Conservation (phyloP, 129 eudicot species). For the Ambrosia trifida region DNA sequence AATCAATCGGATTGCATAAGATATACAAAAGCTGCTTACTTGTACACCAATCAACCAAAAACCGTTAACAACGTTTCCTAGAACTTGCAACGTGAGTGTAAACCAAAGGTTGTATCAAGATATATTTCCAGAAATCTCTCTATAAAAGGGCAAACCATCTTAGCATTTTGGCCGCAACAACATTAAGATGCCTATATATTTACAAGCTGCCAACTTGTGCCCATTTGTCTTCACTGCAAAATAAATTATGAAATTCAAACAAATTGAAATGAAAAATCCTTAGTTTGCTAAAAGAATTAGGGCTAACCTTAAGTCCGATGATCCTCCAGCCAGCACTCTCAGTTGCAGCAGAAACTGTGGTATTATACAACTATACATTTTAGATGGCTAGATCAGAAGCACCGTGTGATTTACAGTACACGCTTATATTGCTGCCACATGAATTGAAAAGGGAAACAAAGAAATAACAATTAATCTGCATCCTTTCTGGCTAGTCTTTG, state of each 20-base stretch:
- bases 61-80: constrained; percentile 1
- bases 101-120: constrained; percentile 23
- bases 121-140: constrained; percentile 7
- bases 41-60: constrained; percentile 22
- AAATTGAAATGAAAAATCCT: constrained; percentile 16
- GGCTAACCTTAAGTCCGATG: constrained; percentile 26
- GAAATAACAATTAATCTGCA: constrained; percentile 13
- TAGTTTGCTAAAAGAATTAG: neutral
- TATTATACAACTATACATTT: constrained; percentile 32
- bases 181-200: constrained; percentile 30
- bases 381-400: constrained; percentile 24
- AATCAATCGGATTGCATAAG: constrained; percentile 8
- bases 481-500: constrained; percentile 26
- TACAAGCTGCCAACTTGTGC: constrained; percentile 33
- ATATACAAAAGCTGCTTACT: constrained; percentile 15
- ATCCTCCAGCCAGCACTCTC: constrained; percentile 25
- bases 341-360: constrained; percentile 33
- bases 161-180: constrained; percentile 24
- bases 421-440: constrained; percentile 20
- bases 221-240: constrained; percentile 26
- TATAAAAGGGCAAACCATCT: constrained; percentile 7
- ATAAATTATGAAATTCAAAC: constrained; percentile 1
- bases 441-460: neutral
- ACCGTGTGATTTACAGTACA: neutral
- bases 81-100: constrained; percentile 14